Evolutionary conservation across 257 asterid species (phyloP).

Genomic region (Perilla frutescens): DNA sequence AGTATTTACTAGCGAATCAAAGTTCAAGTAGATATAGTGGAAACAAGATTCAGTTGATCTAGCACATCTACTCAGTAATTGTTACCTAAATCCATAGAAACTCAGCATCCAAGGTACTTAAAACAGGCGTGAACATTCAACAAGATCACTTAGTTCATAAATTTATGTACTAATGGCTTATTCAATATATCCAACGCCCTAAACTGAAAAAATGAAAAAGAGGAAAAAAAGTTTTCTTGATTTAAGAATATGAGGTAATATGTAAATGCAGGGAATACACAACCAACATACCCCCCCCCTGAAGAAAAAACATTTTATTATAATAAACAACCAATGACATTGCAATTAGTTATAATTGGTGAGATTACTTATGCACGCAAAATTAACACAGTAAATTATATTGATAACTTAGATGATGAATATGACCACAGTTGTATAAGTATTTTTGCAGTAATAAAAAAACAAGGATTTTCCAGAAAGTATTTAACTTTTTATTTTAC

Average conservation of each 20-base stretch:
- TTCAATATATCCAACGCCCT: neutral
- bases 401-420: neutral
- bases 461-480: neutral
- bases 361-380: neutral
- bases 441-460: neutral
- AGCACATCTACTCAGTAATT: conserved; percentile 15
- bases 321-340: neutral
- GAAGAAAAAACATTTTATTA: neutral
- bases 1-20: neutral
- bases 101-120: conserved; percentile 23
- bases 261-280: neutral
- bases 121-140: neutral
- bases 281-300: no score
- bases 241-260: neutral
- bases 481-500: neutral
- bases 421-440: no score
- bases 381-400: neutral
- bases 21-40: conserved; percentile 11
- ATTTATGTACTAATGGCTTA: neutral
- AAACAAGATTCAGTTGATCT: conserved; percentile 2
- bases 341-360: neutral
- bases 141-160: neutral
- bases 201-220: no score
- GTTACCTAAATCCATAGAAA: conserved; percentile 1
- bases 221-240: no score